phyloP scores from a whole-genome alignment of 2,329 filamentous ascomycete species.

The Phoma sp. region DNA sequence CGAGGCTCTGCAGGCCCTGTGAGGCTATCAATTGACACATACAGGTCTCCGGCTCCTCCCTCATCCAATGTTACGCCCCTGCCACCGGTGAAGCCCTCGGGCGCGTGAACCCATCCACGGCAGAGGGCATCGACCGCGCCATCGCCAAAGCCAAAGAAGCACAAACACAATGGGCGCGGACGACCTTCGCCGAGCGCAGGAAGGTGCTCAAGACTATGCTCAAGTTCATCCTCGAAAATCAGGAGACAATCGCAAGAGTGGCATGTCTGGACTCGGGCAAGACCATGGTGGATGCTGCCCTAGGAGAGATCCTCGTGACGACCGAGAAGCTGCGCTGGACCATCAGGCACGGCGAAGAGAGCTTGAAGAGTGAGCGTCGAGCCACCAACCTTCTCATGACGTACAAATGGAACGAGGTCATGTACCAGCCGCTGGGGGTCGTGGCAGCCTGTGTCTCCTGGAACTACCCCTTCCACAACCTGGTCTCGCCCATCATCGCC shows the following conservation, averaged over 20 bases:
- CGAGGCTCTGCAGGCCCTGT: not conserved
- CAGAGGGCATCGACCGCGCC: slow-evolving; percentile 78
- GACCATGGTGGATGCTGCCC: slow-evolving; percentile 90
- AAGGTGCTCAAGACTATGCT: slow-evolving; percentile 83
- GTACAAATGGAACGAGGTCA: slow-evolving; percentile 91
- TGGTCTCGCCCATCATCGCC: slow-evolving; percentile 89
- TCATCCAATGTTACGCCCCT: slow-evolving; percentile 86
- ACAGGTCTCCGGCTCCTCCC: slow-evolving; percentile 67
- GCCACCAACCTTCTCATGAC: slow-evolving; percentile 93
- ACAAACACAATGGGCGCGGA: slow-evolving; percentile 78
- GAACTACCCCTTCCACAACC: slow-evolving; percentile 95
- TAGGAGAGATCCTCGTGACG: slow-evolving; percentile 94
- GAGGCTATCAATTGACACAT: slow-evolving; percentile 10
- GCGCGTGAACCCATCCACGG: slow-evolving; percentile 76
- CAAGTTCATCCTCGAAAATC: slow-evolving; percentile 84
- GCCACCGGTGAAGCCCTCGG: slow-evolving; percentile 88
- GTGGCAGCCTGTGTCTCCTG: slow-evolving; percentile 93
- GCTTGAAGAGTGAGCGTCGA: slow-evolving; percentile 73
- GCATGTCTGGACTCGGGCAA: slow-evolving; percentile 95
- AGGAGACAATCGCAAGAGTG: slow-evolving; percentile 82
- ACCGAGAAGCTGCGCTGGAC: slow-evolving; percentile 96
- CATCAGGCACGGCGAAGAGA: slow-evolving; percentile 85
- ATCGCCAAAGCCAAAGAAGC: slow-evolving; percentile 77
- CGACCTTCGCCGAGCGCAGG: slow-evolving; percentile 78
- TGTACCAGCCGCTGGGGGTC: slow-evolving; percentile 91